phyloP scores from a whole-genome alignment of 192 early-diverging fungal genomes.

The Coemansia sp. region DNA sequence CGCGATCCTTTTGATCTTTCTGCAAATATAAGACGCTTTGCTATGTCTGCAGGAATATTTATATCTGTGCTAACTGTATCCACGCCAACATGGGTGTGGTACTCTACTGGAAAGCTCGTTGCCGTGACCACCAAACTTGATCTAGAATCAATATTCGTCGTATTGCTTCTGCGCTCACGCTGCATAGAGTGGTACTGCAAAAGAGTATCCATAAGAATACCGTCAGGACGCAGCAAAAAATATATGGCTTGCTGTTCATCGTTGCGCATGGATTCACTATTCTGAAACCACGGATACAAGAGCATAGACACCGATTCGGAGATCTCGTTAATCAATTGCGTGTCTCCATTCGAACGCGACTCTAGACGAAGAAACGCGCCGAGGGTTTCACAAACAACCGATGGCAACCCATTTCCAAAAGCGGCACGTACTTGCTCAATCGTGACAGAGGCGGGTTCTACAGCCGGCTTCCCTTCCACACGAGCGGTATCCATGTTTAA shows the following conservation, averaged over 20 bases:
- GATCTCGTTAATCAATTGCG: slow-evolving; percentile 35
- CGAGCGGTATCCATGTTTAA: background rate
- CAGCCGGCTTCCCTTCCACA: background rate
- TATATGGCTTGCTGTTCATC: slow-evolving; percentile 38
- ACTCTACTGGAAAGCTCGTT: slow-evolving; percentile 32
- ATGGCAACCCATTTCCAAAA: slow-evolving; percentile 31
- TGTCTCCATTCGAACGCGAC: slow-evolving; percentile 32
- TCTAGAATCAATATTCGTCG: background rate
- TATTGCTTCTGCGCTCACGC: slow-evolving; percentile 8
- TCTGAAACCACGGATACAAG: slow-evolving; percentile 43
- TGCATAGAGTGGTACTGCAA: slow-evolving; percentile 48
- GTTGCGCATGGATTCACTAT: slow-evolving; percentile 31
- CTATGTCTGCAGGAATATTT: slow-evolving; percentile 19
- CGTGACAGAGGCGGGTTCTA: slow-evolving; percentile 19
- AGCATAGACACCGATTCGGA: slow-evolving; percentile 23
- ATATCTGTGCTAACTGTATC: slow-evolving; percentile 7
- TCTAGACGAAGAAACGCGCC: slow-evolving; percentile 37
- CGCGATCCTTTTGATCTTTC: background rate
- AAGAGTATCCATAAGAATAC: slow-evolving; percentile 35
- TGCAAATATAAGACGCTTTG: slow-evolving; percentile 12
- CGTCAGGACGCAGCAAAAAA: slow-evolving; percentile 36
- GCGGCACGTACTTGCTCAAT: slow-evolving; percentile 38
- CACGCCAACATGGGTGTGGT: slow-evolving; percentile 5
- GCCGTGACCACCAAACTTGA: slow-evolving; percentile 8
- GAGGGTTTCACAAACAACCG: slow-evolving; percentile 27